A percentile compares a stretch with the other conserved stretches of the same genome.
Evolutionary conservation across 2,329 filamentous ascomycete species (phyloP).

Genomic region (Aspergillus hortae): DNA sequence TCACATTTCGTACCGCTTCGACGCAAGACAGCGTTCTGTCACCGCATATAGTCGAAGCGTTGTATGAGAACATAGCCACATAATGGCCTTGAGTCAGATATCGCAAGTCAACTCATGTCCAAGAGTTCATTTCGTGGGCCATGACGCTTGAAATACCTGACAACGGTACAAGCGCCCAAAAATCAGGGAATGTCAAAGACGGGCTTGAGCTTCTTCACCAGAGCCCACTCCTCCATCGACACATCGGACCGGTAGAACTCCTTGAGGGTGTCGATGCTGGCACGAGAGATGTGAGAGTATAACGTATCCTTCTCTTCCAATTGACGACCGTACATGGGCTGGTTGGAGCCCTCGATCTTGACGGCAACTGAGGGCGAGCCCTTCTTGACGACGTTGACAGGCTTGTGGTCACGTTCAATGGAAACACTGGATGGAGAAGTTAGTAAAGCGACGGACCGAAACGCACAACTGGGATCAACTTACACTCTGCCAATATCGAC

Average conservation of each 20-base stretch:
- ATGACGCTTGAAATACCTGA: not conserved
- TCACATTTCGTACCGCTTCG: constrained; percentile 2
- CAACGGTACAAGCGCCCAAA: not conserved
- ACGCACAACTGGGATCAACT: constrained; percentile 39
- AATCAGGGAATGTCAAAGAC: constrained; percentile 78
- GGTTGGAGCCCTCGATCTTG: constrained; percentile 92
- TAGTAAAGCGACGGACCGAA: constrained; percentile 15
- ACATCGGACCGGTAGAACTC: constrained; percentile 90
- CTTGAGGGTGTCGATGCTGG: constrained; percentile 92
- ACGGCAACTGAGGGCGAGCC: constrained; percentile 95
- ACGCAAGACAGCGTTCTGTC: constrained; percentile 5
- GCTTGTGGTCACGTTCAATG: constrained; percentile 97
- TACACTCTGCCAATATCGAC: constrained; percentile 88
- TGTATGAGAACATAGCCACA: constrained; percentile 1
- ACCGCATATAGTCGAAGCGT: constrained; percentile 6
- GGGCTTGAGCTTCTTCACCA: constrained; percentile 94
- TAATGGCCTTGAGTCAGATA: too few species aligned
- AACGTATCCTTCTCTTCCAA: constrained; percentile 86
- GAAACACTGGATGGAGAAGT: constrained; percentile 61
- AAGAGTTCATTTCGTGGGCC: too few species aligned
- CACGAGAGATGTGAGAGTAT: constrained; percentile 82
- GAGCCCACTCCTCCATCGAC: constrained; percentile 85
- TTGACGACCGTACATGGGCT: constrained; percentile 91
- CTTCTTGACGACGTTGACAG: constrained; percentile 87
- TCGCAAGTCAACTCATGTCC: too few species aligned